A percentile compares a stretch with the other conserved stretches of the same genome.
These are phyloP conservation scores for Fragilaria radians DNA, from an alignment of 108 stramenopile species.

Conservation along the genomic window DNA sequence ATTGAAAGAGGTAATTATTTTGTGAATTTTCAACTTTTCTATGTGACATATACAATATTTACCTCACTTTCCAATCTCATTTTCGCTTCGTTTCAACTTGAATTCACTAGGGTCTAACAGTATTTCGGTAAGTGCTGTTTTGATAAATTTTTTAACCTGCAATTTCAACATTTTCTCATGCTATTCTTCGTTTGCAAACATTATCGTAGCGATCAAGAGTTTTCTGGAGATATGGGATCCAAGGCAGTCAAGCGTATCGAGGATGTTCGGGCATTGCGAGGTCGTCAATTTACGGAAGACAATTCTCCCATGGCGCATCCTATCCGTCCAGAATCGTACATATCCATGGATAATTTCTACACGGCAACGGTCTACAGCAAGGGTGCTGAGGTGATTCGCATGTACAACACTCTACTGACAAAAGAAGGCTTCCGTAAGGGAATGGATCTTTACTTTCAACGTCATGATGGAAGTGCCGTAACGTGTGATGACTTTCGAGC, in stretches of 20 bases:
- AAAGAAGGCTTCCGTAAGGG: constrained; percentile 94
- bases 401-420: constrained; percentile 90
- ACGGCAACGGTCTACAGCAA: constrained; percentile 33
- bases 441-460: constrained; percentile 91
- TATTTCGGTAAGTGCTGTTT: no score
- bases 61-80: no score
- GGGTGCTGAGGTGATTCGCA: constrained; percentile 83
- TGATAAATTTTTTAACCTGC: no score
- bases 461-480: constrained; percentile 94
- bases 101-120: no score
- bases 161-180: no score
- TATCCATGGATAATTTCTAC: constrained; percentile 92
- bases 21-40: no score
- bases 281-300: constrained; percentile 82
- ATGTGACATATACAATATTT: no score
- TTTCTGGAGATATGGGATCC: constrained; percentile 87
- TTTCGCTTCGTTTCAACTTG: no score
- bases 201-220: constrained; percentile 80
- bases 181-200: no score
- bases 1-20: constrained; percentile 95
- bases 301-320: constrained; percentile 96
- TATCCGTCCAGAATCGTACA: constrained; percentile 92
- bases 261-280: constrained; percentile 74
- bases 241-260: constrained; percentile 93
- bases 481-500: constrained; percentile 95